These are phyloP conservation scores for Fusarium proliferatum DNA, from an alignment of 2,329 filamentous ascomycete species.

Conservation along the genomic window DNA sequence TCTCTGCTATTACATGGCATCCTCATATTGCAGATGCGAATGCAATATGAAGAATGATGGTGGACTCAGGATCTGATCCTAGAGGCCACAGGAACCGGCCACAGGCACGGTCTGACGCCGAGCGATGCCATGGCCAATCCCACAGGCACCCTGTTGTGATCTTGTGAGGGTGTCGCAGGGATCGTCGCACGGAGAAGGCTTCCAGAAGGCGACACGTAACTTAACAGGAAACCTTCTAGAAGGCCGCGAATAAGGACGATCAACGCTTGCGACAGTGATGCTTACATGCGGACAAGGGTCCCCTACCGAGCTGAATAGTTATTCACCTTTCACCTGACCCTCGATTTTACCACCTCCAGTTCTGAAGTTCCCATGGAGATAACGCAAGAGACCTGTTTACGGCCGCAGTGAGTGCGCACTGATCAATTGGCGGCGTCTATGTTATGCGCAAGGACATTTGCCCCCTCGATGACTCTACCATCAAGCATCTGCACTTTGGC, in stretches of 20 bases:
- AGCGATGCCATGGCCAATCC: conserved; percentile 1
- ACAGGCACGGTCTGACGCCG: conserved; percentile 11
- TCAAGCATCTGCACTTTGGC: conserved; percentile 4
- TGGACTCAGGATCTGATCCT: conserved; percentile 1
- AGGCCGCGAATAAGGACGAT: neutral
- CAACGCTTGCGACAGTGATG: neutral
- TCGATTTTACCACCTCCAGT: conserved; percentile 5
- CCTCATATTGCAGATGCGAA: neutral
- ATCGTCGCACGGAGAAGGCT: neutral
- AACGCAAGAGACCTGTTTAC: neutral
- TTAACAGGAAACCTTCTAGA: conserved; percentile 9
- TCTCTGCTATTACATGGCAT: neutral
- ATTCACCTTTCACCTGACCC: conserved; percentile 15
- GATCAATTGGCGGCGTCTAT: neutral
- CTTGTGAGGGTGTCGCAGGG: conserved; percentile 4
- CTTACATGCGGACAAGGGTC: conserved; percentile 5
- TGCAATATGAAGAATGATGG: neutral
- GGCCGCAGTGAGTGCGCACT: conserved; percentile 12
- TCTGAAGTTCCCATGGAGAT: neutral
- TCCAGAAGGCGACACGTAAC: conserved; percentile 13
- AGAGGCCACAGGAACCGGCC: neutral
- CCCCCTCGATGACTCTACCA: neutral
- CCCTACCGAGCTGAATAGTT: conserved; percentile 1
- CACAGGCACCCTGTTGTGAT: neutral
- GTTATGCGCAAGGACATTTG: neutral